Evolutionary conservation across 2,329 filamentous ascomycete species (phyloP), one percentile per base, ranked within the genome.

Genomic region (Cordyceps tenuipes): DNA sequence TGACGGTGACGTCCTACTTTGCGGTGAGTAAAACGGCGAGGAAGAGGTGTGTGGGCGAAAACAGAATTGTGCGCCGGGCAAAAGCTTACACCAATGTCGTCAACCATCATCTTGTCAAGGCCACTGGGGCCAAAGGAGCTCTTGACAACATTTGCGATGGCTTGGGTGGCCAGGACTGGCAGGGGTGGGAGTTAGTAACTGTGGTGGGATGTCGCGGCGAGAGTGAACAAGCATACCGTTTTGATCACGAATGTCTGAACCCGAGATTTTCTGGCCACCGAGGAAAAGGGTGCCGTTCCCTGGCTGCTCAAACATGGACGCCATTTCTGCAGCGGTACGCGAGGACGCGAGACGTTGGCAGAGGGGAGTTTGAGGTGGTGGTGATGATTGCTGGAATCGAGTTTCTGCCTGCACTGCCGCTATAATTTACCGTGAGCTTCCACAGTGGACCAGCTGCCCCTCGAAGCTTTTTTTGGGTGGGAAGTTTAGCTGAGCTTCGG

Each of bases 41-140:
- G 19, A 47, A 48, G 57, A 48, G 19, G 39, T 44, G 34, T 41
- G 47, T 44, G 47, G 39, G 31, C 21, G n/a, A 51, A 12, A 23
- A 44, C n/a, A 21, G 23, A 43, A 58, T 51, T 43, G 44, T 6
- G 44, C 46, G 43, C 60, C 17, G 7, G 19, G 19, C 5, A 56
- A 59, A 65, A 63, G 69, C 86, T 68, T 84, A 91, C 88, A 71
- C 94, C 94, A 74, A 99, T 97, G 73, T 99, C 94, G 78, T 99
- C 94, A 69, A 99, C 94, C 94, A 99, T 97, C 94, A 99, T 99
- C 84, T 99, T 99, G 75, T 99, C 94, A 66, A 99, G 83, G 53
- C 94, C 94, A 64, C 91, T 96, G 56, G 94, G 94, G 60, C 94
- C 94, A 72, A 99, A 99, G 17, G 94, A 99, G 76, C 90, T 96